Conservation (phyloP, 768 basidiomycete genomes). For the Rickenella mellea region DNA sequence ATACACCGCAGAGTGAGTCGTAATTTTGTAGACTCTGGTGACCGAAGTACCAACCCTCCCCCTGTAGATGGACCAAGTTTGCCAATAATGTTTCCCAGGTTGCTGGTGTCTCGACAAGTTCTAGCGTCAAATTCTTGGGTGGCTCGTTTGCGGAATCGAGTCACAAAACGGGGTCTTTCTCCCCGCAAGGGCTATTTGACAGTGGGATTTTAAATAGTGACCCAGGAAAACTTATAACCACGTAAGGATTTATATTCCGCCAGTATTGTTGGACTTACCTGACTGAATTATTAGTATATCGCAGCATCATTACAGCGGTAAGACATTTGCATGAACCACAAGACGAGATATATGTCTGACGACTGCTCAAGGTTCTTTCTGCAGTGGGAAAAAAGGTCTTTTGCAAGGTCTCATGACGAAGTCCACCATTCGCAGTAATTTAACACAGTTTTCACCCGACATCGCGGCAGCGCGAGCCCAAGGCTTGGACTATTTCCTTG, state of each 20-base stretch:
- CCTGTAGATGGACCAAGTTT: constrained; percentile 43
- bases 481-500: constrained; percentile 51
- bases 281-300: constrained; percentile 31
- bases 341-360: background rate
- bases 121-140: constrained; percentile 37
- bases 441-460: constrained; percentile 42
- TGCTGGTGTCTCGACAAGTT: constrained; percentile 25
- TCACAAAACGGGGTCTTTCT: constrained; percentile 35
- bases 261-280: background rate
- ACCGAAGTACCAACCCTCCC: background rate
- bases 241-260: constrained; percentile 39
- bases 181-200: constrained; percentile 49
- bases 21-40: background rate
- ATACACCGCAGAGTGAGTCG: constrained; percentile 41
- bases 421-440: constrained; percentile 43
- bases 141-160: constrained; percentile 42
- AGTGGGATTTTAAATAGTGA: constrained; percentile 38
- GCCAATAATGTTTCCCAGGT: constrained; percentile 38
- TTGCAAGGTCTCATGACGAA: constrained; percentile 64
- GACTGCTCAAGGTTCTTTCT: constrained; percentile 52
- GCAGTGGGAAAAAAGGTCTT: constrained; percentile 39
- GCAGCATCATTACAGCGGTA: constrained; percentile 38
- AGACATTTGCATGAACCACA: background rate
- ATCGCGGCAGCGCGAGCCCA: constrained; percentile 36
- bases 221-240: constrained; percentile 41